phyloP scores from a whole-genome alignment of 768 basidiomycete species.

The Leucosporidium scottii region DNA sequence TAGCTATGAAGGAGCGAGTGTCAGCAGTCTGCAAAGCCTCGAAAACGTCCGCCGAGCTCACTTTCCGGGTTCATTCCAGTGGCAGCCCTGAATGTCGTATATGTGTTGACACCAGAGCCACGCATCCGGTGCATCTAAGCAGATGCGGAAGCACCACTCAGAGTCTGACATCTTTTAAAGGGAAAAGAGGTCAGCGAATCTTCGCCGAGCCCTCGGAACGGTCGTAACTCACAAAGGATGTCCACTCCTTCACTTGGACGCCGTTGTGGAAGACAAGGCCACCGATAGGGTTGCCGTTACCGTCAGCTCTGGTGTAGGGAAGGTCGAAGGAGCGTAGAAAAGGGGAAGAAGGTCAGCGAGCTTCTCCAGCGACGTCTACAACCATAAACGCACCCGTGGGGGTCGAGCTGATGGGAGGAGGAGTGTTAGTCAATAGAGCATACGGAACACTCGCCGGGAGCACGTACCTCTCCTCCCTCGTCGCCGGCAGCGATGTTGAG shows the following conservation, averaged over 20 bases:
- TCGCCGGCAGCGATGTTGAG: conserved; percentile 46
- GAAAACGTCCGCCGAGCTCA: conserved; percentile 42
- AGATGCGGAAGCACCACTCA: conserved; percentile 47
- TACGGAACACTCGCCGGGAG: background rate
- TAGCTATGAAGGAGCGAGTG: background rate
- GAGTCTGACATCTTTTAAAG: conserved; percentile 43
- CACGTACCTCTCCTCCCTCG: conserved; percentile 39
- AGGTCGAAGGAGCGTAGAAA: no score
- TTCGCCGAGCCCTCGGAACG: background rate
- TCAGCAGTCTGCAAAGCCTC: background rate
- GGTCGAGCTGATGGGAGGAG: background rate
- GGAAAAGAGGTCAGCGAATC: background rate
- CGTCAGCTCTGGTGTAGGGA: background rate
- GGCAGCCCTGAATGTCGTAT: conserved; percentile 19
- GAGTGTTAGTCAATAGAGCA: background rate
- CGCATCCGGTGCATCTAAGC: conserved; percentile 39
- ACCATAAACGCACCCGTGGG: background rate
- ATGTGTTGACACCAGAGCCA: conserved; percentile 39
- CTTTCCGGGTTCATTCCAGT: conserved; percentile 41
- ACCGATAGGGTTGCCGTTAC: conserved; percentile 41
- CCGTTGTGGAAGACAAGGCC: conserved; percentile 47
- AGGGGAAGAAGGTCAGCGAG: no score
- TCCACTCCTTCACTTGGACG: conserved; percentile 41
- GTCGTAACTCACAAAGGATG: background rate
- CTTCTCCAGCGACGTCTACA: no score